These are phyloP conservation scores for Atalantia buxifolia DNA, from an alignment of 345 rosid genomes.

Conservation along the genomic window DNA sequence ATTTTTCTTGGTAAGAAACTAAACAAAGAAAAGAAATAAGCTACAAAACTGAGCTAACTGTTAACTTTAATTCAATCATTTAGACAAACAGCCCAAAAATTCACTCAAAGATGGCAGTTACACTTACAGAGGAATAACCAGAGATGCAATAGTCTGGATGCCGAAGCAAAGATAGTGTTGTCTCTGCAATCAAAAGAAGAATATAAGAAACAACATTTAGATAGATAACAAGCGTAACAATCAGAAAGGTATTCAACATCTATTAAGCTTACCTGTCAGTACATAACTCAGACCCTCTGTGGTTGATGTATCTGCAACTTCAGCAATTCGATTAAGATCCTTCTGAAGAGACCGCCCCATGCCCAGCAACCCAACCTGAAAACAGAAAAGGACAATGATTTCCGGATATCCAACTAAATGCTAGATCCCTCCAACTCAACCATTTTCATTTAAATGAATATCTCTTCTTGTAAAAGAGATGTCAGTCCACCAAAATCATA, in stretches of 20 bases:
- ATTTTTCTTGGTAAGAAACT: background rate
- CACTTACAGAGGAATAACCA: constrained; percentile 84
- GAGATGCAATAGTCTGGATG: constrained; percentile 98
- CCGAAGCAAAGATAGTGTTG: constrained; percentile 81
- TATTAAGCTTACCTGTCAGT: constrained; percentile 63
- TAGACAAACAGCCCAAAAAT: background rate
- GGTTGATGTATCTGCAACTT: constrained; percentile 84
- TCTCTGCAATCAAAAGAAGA: constrained; percentile 53
- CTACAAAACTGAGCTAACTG: background rate
- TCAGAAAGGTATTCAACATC: background rate
- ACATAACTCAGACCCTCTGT: constrained; percentile 75
- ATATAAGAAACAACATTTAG: background rate
- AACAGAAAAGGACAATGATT: background rate
- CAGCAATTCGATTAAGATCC: constrained; percentile 84
- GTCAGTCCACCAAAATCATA: background rate
- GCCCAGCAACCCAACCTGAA: constrained; percentile 85
- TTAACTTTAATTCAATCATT: background rate
- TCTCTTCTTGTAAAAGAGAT: background rate
- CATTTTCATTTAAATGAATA: background rate
- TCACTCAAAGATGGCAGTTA: background rate
- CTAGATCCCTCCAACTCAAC: background rate
- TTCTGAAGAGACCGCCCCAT: constrained; percentile 73
- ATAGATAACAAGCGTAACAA: background rate
- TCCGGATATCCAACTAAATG: background rate
- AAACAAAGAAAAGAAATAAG: background rate